Evolutionary conservation across 768 basidiomycete genomes (phyloP).

Genomic region (Stropharia rugosoannulata): DNA sequence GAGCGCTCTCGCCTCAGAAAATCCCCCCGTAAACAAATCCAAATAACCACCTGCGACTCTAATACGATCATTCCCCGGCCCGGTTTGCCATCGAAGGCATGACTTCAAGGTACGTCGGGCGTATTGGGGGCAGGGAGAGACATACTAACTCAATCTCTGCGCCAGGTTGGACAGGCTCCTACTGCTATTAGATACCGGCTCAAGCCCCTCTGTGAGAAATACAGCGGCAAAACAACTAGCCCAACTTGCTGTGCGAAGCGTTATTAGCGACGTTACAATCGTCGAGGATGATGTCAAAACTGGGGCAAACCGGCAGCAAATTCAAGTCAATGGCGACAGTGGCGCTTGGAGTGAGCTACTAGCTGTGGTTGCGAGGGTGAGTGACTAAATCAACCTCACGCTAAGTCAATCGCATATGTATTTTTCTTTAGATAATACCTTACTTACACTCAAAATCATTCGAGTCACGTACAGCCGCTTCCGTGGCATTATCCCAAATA

Average conservation of each 20-base stretch:
- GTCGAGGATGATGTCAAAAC: slow-evolving; percentile 74
- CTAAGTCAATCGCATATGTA: not conserved
- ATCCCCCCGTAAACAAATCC: slow-evolving; percentile 53
- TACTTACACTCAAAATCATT: slow-evolving; percentile 89
- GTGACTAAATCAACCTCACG: slow-evolving; percentile 17
- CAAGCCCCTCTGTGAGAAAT: slow-evolving; percentile 82
- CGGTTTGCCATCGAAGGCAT: slow-evolving; percentile 57
- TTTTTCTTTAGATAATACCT: slow-evolving; percentile 70
- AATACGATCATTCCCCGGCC: slow-evolving; percentile 42
- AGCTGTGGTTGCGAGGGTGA: slow-evolving; percentile 85
- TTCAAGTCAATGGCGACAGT: slow-evolving; percentile 52
- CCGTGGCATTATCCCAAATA: slow-evolving; percentile 85
- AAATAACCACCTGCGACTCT: slow-evolving; percentile 35
- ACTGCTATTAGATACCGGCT: slow-evolving; percentile 92
- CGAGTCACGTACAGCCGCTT: slow-evolving; percentile 89
- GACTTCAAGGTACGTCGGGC: slow-evolving; percentile 65
- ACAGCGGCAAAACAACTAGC: slow-evolving; percentile 98
- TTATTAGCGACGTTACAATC: slow-evolving; percentile 77
- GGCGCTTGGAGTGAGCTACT: slow-evolving; percentile 90
- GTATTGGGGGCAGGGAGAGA: not conserved
- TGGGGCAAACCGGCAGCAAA: slow-evolving; percentile 47
- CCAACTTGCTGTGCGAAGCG: slow-evolving; percentile 83
- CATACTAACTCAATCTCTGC: not conserved
- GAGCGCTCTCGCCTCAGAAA: slow-evolving; percentile 44
- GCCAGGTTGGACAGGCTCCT: slow-evolving; percentile 94